Evolutionary conservation across 129 eudicot genomes (phyloP).

Genomic region (Artemisia annua): DNA sequence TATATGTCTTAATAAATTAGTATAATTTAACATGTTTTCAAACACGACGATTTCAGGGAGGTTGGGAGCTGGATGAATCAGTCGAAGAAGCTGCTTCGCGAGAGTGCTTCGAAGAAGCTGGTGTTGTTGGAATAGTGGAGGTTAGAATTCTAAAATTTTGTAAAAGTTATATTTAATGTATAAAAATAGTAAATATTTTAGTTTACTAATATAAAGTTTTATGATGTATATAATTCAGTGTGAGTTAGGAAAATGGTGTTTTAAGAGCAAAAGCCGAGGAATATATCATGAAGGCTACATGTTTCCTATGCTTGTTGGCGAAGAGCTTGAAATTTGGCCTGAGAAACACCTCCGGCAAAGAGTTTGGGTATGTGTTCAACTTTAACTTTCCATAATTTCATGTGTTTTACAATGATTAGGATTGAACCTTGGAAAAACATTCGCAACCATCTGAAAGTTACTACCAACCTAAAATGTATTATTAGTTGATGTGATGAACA

Average conservation of each 20-base stretch:
- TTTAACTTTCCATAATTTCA: not conserved
- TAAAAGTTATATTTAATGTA: not conserved
- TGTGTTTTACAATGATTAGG: not conserved
- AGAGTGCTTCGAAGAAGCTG: slow-evolving; percentile 85
- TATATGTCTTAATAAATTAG: slow-evolving; percentile 5
- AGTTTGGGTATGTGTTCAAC: slow-evolving; percentile 54
- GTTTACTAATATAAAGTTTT: not conserved
- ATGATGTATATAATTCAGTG: slow-evolving; percentile 39
- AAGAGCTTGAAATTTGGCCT: slow-evolving; percentile 86
- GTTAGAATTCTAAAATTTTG: slow-evolving; percentile 24
- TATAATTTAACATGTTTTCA: not conserved
- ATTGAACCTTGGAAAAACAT: no score
- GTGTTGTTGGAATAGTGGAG: slow-evolving; percentile 73
- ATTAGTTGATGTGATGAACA: no score
- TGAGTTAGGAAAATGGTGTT: slow-evolving; percentile 74
- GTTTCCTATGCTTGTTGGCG: slow-evolving; percentile 77
- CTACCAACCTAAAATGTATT: no score
- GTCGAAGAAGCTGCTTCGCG: slow-evolving; percentile 77
- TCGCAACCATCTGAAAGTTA: no score
- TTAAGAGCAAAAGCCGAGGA: slow-evolving; percentile 69
- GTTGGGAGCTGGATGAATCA: slow-evolving; percentile 90
- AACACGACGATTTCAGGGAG: slow-evolving; percentile 53
- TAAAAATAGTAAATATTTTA: not conserved
- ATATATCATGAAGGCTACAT: slow-evolving; percentile 60
- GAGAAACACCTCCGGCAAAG: slow-evolving; percentile 70